Evolutionary conservation across 2,329 filamentous ascomycete species (phyloP).

Genomic region (Helicocarpus griseus): DNA sequence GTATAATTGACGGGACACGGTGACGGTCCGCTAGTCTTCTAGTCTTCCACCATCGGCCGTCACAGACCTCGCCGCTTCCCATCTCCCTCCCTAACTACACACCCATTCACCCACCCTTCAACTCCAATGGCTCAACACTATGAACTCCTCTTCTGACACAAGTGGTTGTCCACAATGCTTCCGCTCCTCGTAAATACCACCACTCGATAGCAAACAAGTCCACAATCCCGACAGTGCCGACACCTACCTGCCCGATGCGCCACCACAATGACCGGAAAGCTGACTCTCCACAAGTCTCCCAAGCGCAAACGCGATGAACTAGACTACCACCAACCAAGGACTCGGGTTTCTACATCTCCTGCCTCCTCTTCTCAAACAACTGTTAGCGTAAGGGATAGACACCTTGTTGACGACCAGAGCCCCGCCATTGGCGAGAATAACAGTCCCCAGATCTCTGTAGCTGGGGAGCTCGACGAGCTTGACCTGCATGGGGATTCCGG

Average conservation of each 20-base stretch:
- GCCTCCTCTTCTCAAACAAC: slow-evolving; percentile 24
- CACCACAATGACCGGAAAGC: slow-evolving; percentile 18
- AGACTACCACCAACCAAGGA: slow-evolving; percentile 21
- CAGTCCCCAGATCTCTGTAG: slow-evolving; percentile 30
- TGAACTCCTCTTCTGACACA: not conserved
- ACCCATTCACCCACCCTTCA: not conserved
- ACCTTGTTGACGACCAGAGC: slow-evolving; percentile 21
- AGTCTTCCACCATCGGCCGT: too few species aligned
- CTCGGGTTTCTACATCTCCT: slow-evolving; percentile 23
- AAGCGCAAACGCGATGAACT: slow-evolving; percentile 28
- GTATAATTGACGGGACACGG: too few species aligned
- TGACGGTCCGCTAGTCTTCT: too few species aligned
- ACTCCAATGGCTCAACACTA: not conserved
- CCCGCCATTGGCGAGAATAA: slow-evolving; percentile 18
- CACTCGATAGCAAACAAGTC: not conserved
- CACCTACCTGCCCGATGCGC: not conserved
- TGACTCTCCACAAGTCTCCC: slow-evolving; percentile 20
- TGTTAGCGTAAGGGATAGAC: slow-evolving; percentile 22
- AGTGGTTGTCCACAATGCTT: not conserved
- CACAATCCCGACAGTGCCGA: not conserved
- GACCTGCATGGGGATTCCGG: slow-evolving; percentile 23
- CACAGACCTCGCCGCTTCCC: not conserved
- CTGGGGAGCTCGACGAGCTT: slow-evolving; percentile 30
- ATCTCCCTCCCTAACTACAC: not conserved
- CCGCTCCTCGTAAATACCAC: not conserved